A percentile compares a stretch with the other conserved stretches of the same genome.
phyloP scores from a whole-genome alignment of 176 grass and related monocot genomes.

The Carex pumila region DNA sequence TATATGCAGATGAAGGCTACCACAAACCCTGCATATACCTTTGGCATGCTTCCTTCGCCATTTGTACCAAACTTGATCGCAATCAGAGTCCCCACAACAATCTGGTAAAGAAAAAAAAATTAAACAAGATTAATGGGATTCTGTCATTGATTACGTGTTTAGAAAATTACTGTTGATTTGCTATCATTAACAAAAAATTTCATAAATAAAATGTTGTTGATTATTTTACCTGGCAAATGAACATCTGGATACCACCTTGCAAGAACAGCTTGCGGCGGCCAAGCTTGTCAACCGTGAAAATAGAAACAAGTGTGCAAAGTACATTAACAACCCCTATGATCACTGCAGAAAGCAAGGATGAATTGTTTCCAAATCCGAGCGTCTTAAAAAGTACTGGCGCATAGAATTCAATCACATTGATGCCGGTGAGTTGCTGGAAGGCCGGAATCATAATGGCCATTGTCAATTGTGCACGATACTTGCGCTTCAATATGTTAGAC shows the following conservation, averaged over 20 bases:
- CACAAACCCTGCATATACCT: constrained; percentile 16
- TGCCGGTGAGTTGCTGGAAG: constrained; percentile 47
- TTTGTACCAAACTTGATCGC: constrained; percentile 22
- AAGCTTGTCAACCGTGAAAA: constrained; percentile 41
- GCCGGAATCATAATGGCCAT: constrained; percentile 44
- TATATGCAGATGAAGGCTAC: constrained; percentile 35
- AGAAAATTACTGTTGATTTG: not conserved
- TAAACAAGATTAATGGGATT: not conserved
- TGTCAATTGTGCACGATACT: constrained; percentile 33
- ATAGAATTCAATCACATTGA: constrained; percentile 47
- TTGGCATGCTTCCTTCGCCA: constrained; percentile 13
- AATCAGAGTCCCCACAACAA: constrained; percentile 29
- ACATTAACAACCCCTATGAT: constrained; percentile 35
- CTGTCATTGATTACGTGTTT: not conserved
- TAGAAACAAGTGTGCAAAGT: constrained; percentile 27
- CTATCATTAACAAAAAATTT: not conserved
- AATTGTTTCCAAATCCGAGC: constrained; percentile 23
- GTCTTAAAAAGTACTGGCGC: constrained; percentile 38
- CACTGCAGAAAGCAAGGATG: constrained; percentile 33
- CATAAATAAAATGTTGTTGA: not conserved
- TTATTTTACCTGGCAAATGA: constrained; percentile 24
- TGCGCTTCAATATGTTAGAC: constrained; percentile 31
- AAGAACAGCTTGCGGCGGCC: constrained; percentile 35
- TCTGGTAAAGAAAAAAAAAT: not conserved
- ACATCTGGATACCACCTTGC: constrained; percentile 30